Percentiles rank a stretch among this genome's conserved stretches.
Conservation (phyloP, 108 stramenopile species). For the Cylindrotheca fusiformis region DNA sequence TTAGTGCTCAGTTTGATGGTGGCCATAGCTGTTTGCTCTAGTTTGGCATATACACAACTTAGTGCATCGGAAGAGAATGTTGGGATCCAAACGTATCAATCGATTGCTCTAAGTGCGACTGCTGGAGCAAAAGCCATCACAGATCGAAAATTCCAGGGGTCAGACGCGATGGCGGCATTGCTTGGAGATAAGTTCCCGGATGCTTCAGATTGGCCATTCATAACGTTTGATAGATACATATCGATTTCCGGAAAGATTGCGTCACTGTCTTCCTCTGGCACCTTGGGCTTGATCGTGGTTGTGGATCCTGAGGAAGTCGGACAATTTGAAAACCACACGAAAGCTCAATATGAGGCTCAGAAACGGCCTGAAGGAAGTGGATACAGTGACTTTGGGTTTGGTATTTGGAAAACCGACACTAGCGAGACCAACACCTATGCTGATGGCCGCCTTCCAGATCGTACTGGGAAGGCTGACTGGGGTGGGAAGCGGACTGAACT, state of each 20-base stretch:
- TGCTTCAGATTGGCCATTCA: constrained; percentile 17
- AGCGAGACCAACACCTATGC: background rate
- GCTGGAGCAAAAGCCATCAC: constrained; percentile 12
- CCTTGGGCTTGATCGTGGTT: constrained; percentile 2
- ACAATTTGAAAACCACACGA: constrained; percentile 19
- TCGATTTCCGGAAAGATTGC: constrained; percentile 12
- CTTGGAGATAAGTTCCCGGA: constrained; percentile 5
- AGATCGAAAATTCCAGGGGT: constrained; percentile 5
- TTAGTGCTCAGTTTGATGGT: constrained; percentile 19
- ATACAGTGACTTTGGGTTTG: constrained; percentile 24
- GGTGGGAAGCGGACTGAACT: constrained; percentile 1
- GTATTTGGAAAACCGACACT: constrained; percentile 4
- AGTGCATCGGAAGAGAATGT: constrained; percentile 7
- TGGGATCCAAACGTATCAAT: constrained; percentile 17
- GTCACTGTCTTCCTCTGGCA: background rate
- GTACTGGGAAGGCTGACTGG: constrained; percentile 1
- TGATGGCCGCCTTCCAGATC: constrained; percentile 16
- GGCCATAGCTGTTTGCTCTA: constrained; percentile 13
- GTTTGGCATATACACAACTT: constrained; percentile 7
- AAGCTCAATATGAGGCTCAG: background rate
- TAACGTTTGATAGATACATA: constrained; percentile 14
- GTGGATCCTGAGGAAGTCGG: constrained; percentile 15
- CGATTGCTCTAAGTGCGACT: constrained; percentile 13
- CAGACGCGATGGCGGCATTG: constrained; percentile 13
- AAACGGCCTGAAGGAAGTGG: constrained; percentile 10